Percentiles rank a stretch among this genome's conserved stretches.
Evolutionary conservation across 1,284 basidiomycete genomes (phyloP).

Genomic region (Stereum hirsutum): DNA sequence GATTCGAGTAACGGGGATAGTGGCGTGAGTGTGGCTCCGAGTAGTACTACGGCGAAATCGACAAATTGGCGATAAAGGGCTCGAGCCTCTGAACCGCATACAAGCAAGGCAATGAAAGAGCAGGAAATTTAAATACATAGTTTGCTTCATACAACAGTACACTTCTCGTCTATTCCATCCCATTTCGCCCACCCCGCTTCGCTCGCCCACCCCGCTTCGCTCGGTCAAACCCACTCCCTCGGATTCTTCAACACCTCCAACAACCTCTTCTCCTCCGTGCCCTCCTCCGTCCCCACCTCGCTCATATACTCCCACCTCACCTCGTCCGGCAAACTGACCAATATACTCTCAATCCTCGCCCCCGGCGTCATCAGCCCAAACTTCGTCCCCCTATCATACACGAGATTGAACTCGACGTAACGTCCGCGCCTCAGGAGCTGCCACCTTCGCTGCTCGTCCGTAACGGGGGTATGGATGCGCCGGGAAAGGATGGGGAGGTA

Average conservation of each 20-base stretch:
- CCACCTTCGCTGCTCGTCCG: background rate
- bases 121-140: no score
- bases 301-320: constrained; percentile 94
- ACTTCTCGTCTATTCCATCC: no score
- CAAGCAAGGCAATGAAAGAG: no score
- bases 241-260: constrained; percentile 64
- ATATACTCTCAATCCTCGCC: constrained; percentile 86
- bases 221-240: constrained; percentile 73
- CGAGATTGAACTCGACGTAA: constrained; percentile 46
- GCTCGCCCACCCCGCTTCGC: no score
- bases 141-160: no score
- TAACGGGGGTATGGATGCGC: background rate
- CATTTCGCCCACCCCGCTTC: no score
- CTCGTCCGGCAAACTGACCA: constrained; percentile 87
- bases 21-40: no score
- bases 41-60: no score
- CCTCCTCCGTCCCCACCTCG: constrained; percentile 61
- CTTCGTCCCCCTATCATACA: constrained; percentile 81
- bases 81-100: no score
- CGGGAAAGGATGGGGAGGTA: constrained; percentile 1
- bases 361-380: constrained; percentile 90
- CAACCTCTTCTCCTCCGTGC: constrained; percentile 66
- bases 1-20: no score
- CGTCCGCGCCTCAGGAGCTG: constrained; percentile 6
- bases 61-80: no score